Evolutionary conservation across 768 basidiomycete genomes (phyloP), one percentile per base, ranked within the genome.

Genomic region (Boletus rubescentipes): DNA sequence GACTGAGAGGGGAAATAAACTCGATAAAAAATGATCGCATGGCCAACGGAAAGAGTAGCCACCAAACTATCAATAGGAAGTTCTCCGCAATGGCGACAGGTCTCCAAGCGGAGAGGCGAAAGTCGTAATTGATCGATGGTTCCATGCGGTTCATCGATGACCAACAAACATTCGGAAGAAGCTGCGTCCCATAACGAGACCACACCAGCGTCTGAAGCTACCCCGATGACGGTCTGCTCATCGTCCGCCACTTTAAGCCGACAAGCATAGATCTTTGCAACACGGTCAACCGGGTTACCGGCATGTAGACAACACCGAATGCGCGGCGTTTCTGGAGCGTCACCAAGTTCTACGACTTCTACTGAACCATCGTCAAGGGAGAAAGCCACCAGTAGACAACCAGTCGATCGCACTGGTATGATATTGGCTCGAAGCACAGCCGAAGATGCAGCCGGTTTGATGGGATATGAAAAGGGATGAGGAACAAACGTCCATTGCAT

Each of bases 141-240:
- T 2, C 85, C 88, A 53, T 79, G 79, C 0, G 77, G 72, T 11
- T 84, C 82, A 46, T 86, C 84, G 34, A 91, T 66, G 46, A 84
- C 74, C 49, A 77, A 73, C 37, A 91, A 78, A 54, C 84, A 83
- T 58, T 85, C 85, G 11, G 79, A 77, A 7, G 83, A 83, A n/a
- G 71, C 61, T 9, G 77, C 82, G 62, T 92, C 89, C 91, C 90
- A 93, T 12, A 93, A 61, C 0, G 91, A 88, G 20, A 92, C 75
- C 10, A 80, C 73, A 10, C 91, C 90, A 1, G 79, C 76, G 46
- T 84, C 79, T 3, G 89, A 86, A 16, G 82, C 81, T 12, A 80
- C 79, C 37, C 76, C 83, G 15, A 91, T 66, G 55, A 92, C 75
- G 15, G 84, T 66, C 18, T 78, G 79, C 14, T 70, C 69, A 42